These are phyloP conservation scores for Bruguiera parviflora DNA, from an alignment of 345 rosid species.

Conservation along the genomic window DNA sequence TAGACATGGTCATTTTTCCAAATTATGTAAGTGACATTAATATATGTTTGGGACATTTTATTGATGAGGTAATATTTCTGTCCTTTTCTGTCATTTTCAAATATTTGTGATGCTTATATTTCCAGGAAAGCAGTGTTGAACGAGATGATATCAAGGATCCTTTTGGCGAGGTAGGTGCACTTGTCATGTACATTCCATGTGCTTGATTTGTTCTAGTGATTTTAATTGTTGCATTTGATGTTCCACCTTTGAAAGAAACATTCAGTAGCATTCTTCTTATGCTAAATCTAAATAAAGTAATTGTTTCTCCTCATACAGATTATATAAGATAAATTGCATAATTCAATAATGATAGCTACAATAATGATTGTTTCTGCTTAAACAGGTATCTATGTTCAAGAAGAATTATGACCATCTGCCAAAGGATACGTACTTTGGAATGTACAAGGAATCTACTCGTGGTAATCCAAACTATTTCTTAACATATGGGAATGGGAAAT, in stretches of 20 bases:
- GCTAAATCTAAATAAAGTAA: too few relatives aligned
- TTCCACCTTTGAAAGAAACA: too few relatives aligned
- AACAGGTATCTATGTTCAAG: slow-evolving; percentile 91
- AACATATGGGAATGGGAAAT: slow-evolving; percentile 95
- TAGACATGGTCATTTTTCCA: slow-evolving; percentile 79
- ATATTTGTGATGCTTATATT: slow-evolving; percentile 16
- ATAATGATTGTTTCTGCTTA: neutral
- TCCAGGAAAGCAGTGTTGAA: slow-evolving; percentile 92
- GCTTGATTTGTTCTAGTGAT: neutral
- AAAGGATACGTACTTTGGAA: slow-evolving; percentile 80
- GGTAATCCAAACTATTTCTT: slow-evolving; percentile 89
- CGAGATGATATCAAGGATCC: slow-evolving; percentile 84
- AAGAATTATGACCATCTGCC: slow-evolving; percentile 92
- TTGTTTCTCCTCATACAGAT: too few relatives aligned
- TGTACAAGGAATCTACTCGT: slow-evolving; percentile 76
- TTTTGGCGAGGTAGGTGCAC: slow-evolving; percentile 67
- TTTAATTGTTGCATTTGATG: slow-evolving; percentile 1
- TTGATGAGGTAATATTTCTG: slow-evolving; percentile 2
- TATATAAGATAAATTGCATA: too few relatives aligned
- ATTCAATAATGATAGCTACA: too few relatives aligned
- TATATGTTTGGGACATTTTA: slow-evolving; percentile 5
- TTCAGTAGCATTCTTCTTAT: too few relatives aligned
- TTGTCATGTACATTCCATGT: neutral
- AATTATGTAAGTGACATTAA: slow-evolving; percentile 53
- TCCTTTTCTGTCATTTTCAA: slow-evolving; percentile 5